phyloP scores from a whole-genome alignment of 2,329 filamentous ascomycete genomes.

The Fusarium hostae region DNA sequence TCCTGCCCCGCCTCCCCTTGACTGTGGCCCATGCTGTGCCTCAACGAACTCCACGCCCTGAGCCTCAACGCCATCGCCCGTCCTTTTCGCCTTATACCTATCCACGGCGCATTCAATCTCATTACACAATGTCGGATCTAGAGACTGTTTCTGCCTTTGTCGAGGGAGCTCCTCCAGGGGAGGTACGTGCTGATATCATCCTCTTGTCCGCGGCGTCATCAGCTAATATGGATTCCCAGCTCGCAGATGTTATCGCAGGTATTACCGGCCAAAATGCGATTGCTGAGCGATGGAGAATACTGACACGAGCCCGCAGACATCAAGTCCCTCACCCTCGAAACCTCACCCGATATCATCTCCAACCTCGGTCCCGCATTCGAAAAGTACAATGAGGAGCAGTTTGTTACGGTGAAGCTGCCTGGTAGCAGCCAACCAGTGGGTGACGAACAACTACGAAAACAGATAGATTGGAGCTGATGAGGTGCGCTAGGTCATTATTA shows the following conservation, averaged over 20 bases:
- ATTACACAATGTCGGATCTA: slow-evolving; percentile 51
- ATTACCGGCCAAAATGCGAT: slow-evolving; percentile 45
- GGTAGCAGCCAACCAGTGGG: slow-evolving; percentile 74
- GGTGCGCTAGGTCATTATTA: slow-evolving; percentile 76
- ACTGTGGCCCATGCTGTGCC: slow-evolving; percentile 23
- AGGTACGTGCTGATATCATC: slow-evolving; percentile 70
- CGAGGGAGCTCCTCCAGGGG: slow-evolving; percentile 92
- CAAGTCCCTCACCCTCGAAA: slow-evolving; percentile 81
- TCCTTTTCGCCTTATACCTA: background rate
- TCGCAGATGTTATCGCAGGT: slow-evolving; percentile 90
- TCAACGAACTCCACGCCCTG: slow-evolving; percentile 33
- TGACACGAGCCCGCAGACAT: slow-evolving; percentile 72
- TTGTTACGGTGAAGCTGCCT: slow-evolving; percentile 88
- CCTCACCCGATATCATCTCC: slow-evolving; percentile 72
- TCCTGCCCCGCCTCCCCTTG: slow-evolving; percentile 43
- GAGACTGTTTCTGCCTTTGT: slow-evolving; percentile 81
- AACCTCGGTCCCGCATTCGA: slow-evolving; percentile 86
- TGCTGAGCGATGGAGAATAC: background rate
- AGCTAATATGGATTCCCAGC: slow-evolving; percentile 62
- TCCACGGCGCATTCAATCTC: slow-evolving; percentile 16
- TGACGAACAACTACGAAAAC: background rate
- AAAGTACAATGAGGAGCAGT: slow-evolving; percentile 97
- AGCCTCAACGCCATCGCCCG: slow-evolving; percentile 36
- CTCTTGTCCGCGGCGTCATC: slow-evolving; percentile 33
- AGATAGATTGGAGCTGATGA: slow-evolving; percentile 18